These are phyloP conservation scores for Rhizophagus sp. DNA, from an alignment of 192 early-diverging fungal species.

Conservation along the genomic window DNA sequence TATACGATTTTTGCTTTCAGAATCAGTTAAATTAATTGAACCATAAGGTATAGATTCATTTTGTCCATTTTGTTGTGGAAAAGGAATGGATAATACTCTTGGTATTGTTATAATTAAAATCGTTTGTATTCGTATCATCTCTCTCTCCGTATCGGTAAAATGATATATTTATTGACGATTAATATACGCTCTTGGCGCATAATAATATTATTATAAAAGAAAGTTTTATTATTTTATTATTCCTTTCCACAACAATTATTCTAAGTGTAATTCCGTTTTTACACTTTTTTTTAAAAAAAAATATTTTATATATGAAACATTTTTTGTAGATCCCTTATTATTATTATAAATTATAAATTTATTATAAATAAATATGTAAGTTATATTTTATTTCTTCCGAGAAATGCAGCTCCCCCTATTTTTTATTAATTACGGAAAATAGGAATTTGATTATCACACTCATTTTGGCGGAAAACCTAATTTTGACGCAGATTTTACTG, in stretches of 20 bases:
- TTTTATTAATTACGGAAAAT: too few relatives aligned
- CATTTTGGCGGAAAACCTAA: too few relatives aligned
- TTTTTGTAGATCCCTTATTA: too few relatives aligned
- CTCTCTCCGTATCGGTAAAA: neutral
- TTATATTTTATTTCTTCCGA: too few relatives aligned
- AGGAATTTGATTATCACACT: too few relatives aligned
- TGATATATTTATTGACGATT: neutral
- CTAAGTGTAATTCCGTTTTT: neutral
- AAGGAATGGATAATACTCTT: neutral
- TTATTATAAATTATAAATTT: too few relatives aligned
- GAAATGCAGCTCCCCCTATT: too few relatives aligned
- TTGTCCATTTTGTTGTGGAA: neutral
- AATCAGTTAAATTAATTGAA: neutral
- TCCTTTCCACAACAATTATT: neutral
- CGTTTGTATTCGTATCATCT: neutral
- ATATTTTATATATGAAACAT: too few relatives aligned
- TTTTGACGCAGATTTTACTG: too few relatives aligned
- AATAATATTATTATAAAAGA: neutral
- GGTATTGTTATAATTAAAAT: neutral
- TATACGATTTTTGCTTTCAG: neutral
- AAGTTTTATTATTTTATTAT: neutral
- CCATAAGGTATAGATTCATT: neutral
- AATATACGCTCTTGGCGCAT: neutral
- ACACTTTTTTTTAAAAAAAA: neutral
- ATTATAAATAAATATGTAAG: too few relatives aligned